Base-by-base conservation (phyloP, 2,329 filamentous ascomycete genomes). In the Xenoacremonium recifei region DNA sequence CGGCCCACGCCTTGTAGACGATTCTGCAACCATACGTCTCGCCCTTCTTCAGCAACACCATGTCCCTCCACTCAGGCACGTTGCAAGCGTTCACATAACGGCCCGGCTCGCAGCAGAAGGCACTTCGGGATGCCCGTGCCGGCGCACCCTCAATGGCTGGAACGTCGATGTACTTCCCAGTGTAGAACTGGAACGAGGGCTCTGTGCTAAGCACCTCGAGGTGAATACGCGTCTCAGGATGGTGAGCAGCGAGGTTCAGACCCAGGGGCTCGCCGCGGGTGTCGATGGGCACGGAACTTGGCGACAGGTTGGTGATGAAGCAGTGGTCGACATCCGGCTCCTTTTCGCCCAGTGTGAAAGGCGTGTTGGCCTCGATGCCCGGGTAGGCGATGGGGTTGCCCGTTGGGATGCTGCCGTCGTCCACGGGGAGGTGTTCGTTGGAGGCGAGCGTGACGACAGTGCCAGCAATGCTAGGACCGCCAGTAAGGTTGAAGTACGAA, bases 111-210 rank as follows among this genome's bases (percentile, higher is more conserved):
- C 96, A 84, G 65, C 90, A 96, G 71, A 97, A 95, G 0, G 87
- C 92, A 33, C 84, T 81, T 36, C 89, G 79, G 4, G 80, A 61
- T 0, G 76, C 79, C 36, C 88, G 78, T 1, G 84, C 82, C 0
- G 85, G 80, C 20, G 79, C 65, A 3, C 74, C 74, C n/a, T 73
- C 75, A 4, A 82, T 72, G 21, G 72, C 84, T 0, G 87, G 85
- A 11, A 95, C 85, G 55, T 93, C 72, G 51, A 95, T 90, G 60
- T 83, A 85, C 60, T 87, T 85, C 51, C 92, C 93, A 0, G 90
- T 95, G 69, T 97, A 97, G 70, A 96, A 95, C 66, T 97, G 92
- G 75, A 96, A 97, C 0, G 89, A 88, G 0, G 93, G 93, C 72
- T 97, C 92, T 0, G 92, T 97, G 71, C 88, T 93, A 58, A 82